Conservation (phyloP, 2,329 filamentous ascomycete species). For the Emergomyces africanus region DNA sequence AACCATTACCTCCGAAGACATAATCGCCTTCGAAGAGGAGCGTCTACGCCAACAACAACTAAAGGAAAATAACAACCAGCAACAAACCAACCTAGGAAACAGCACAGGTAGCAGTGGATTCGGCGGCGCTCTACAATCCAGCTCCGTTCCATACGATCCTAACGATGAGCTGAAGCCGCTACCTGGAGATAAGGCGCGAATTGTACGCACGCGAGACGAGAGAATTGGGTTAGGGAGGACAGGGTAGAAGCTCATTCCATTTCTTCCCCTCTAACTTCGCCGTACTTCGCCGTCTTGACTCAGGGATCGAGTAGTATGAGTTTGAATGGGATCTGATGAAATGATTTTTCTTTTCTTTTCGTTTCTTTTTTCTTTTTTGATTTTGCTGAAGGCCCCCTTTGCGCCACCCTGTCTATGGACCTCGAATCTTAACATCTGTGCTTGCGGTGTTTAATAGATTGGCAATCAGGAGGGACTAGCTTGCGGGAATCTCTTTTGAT, state of each 20-base stretch:
- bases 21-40: slow-evolving; percentile 34
- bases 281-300: neutral
- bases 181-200: slow-evolving; percentile 36
- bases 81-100: slow-evolving; percentile 1
- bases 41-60: slow-evolving; percentile 17
- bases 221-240: slow-evolving; percentile 26
- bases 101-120: slow-evolving; percentile 11
- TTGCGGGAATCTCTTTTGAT: neutral
- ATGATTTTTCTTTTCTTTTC: neutral
- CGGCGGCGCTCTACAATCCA: slow-evolving; percentile 5
- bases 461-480: neutral
- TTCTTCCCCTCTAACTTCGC: neutral
- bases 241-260: neutral
- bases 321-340: neutral
- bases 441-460: neutral
- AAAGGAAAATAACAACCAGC: slow-evolving; percentile 10
- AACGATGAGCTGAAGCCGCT: slow-evolving; percentile 39
- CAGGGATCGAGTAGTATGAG: neutral
- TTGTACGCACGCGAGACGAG: slow-evolving; percentile 35
- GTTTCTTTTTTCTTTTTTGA: neutral
- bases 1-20: slow-evolving; percentile 36
- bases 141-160: slow-evolving; percentile 26
- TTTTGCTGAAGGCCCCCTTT: neutral
- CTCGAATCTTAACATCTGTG: neutral
- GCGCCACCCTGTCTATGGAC: neutral